These are phyloP conservation scores for Pleurotus eryngii DNA, from an alignment of 768 basidiomycete species.

Conservation along the genomic window DNA sequence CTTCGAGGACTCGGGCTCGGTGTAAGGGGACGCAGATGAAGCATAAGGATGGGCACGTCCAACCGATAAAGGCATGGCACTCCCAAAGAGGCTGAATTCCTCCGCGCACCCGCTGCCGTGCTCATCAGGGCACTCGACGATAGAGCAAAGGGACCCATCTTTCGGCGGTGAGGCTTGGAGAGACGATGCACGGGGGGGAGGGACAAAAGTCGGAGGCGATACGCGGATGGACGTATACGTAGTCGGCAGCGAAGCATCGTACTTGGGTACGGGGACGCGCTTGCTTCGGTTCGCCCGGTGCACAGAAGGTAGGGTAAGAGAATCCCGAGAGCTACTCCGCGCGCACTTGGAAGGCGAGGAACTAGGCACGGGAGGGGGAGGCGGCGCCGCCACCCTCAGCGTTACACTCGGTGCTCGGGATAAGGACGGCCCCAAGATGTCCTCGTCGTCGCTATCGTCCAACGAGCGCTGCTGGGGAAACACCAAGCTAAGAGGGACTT, in stretches of 20 bases:
- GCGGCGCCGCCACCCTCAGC: constrained; percentile 3
- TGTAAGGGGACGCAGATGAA: background rate
- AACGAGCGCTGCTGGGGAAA: constrained; percentile 35
- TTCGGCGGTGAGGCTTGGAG: constrained; percentile 7
- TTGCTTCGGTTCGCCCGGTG: constrained; percentile 2
- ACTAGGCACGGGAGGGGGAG: constrained; percentile 7
- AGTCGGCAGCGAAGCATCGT: constrained; percentile 1
- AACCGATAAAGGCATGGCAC: constrained; percentile 5
- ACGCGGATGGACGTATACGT: constrained; percentile 3
- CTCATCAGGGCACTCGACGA: constrained; percentile 34
- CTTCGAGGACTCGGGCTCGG: constrained; percentile 18
- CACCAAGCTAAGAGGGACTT: constrained; percentile 58
- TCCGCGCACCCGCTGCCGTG: constrained; percentile 22
- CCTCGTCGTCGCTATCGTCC: background rate
- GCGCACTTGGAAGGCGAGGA: constrained; percentile 2
- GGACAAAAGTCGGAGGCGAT: background rate
- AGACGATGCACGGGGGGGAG: background rate
- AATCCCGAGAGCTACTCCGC: constrained; percentile 1
- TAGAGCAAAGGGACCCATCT: constrained; percentile 22
- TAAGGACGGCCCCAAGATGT: background rate
- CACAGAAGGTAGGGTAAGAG: constrained; percentile 3
- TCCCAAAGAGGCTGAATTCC: constrained; percentile 19
- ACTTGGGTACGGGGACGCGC: background rate
- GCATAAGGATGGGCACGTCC: constrained; percentile 3
- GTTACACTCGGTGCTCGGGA: background rate